Base-by-base conservation (phyloP, 306 rosid species). In the Gleditsia sinensis region DNA sequence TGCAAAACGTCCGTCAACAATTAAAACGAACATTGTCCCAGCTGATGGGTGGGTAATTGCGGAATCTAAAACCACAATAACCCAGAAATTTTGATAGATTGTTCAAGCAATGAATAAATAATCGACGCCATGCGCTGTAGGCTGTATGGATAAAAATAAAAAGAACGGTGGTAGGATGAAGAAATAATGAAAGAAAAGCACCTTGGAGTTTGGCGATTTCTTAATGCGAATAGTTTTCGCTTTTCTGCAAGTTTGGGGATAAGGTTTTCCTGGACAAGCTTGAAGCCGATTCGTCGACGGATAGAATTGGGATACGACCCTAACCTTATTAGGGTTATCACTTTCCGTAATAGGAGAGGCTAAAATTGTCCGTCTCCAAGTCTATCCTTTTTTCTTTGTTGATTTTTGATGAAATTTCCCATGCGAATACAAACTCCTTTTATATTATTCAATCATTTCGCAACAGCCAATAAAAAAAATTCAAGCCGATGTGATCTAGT, bases 211-310 rank as follows among this genome's bases (percentile, higher is more conserved):
- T 60, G 66, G 59, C 23, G 66, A 49, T 61, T 71, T 33, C 43
- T 7, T 16, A 59, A 17, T n/a, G 16, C 45, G 13, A 49, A 3
- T 17, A 33, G 45, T 8, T 33, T 9, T 30, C 25, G 16, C 66
- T 34, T 33, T 59, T 4, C 27, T n/a, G 43, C 43, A 33, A n/a
- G 43, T 59, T 4, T 37, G 14, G 90, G 92, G 80, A 82, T 84
- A 84, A 28, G 85, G 69, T 74, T 85, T 78, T 80, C 87, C 91
- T 1, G 83, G 83, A 86, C 85, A 82, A 73, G 89, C 82, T 19
- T 33, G 75, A 70, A 59, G 57, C 67, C 65, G 82, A 40, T 14
- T 65, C 72, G 45, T 21, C 11, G 60, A 51, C n/a, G 73, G 84
- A 68, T 33, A 45, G 45, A 9, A 32, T 17, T 3, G 66, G n/a